Conservation (phyloP, 2,329 filamentous ascomycete genomes). For the Thielaviopsis punctulata region DNA sequence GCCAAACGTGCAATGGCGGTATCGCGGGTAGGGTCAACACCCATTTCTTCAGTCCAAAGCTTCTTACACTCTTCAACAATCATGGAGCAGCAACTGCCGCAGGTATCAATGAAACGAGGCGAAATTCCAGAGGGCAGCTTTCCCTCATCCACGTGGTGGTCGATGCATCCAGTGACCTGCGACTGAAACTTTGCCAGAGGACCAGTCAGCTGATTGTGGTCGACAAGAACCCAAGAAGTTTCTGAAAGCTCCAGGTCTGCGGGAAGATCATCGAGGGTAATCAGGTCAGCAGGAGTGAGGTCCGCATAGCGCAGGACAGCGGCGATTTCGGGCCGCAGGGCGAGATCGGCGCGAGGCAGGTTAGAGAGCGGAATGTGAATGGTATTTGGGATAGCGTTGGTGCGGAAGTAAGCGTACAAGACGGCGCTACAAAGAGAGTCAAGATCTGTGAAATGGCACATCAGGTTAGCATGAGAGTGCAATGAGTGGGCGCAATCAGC, state of each 20-base stretch:
- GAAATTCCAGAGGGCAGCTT: slow-evolving; percentile 28
- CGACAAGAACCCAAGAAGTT: slow-evolving; percentile 57
- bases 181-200: slow-evolving; percentile 33
- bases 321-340: slow-evolving; percentile 54
- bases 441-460: slow-evolving; percentile 37
- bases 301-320: slow-evolving; percentile 45
- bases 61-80: slow-evolving; percentile 41
- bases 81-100: slow-evolving; percentile 58
- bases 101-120: slow-evolving; percentile 45
- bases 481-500: background rate
- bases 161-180: slow-evolving; percentile 48
- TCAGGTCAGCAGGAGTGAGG: slow-evolving; percentile 41
- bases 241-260: slow-evolving; percentile 30
- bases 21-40: slow-evolving; percentile 23
- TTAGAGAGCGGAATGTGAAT: slow-evolving; percentile 60
- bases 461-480: background rate
- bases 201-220: slow-evolving; percentile 61
- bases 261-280: slow-evolving; percentile 40
- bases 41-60: slow-evolving; percentile 29
- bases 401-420: slow-evolving; percentile 57
- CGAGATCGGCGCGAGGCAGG: slow-evolving; percentile 48
- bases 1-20: slow-evolving; percentile 48
- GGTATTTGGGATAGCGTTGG: slow-evolving; percentile 33
- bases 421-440: slow-evolving; percentile 65
- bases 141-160: slow-evolving; percentile 63